phyloP scores from a whole-genome alignment of 1,284 basidiomycete genomes.

The Coriolopsis trogii region DNA sequence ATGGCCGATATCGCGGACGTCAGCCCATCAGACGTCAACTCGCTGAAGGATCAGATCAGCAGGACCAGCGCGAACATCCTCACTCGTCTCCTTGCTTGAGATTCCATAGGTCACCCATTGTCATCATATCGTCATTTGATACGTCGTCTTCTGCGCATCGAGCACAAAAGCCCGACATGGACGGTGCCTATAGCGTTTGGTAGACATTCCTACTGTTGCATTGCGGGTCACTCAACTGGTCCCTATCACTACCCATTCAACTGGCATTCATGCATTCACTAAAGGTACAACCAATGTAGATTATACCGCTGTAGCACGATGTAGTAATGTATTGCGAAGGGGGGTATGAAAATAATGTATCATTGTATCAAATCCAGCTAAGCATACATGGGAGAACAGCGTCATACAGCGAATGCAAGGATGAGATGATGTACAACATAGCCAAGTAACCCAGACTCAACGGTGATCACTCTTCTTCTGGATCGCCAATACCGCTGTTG shows the following conservation, averaged over 20 bases:
- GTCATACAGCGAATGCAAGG: background rate
- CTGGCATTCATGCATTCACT: constrained; percentile 32
- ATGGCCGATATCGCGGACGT: constrained; percentile 97
- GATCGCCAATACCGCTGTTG: constrained; percentile 86
- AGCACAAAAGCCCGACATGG: constrained; percentile 35
- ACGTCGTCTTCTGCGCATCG: too few species aligned
- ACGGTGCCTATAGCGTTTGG: constrained; percentile 30
- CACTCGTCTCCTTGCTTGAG: constrained; percentile 81
- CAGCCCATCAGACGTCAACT: constrained; percentile 80
- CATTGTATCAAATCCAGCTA: constrained; percentile 6
- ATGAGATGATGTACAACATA: constrained; percentile 3
- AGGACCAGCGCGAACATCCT: constrained; percentile 86
- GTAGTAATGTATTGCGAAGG: constrained; percentile 12
- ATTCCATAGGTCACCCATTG: too few species aligned
- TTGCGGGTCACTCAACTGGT: constrained; percentile 43
- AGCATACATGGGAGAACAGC: constrained; percentile 4
- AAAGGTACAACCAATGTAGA: constrained; percentile 24
- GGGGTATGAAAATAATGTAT: constrained; percentile 17
- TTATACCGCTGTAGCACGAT: constrained; percentile 18
- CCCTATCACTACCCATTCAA: constrained; percentile 34
- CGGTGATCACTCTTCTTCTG: constrained; percentile 73
- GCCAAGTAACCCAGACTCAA: constrained; percentile 3
- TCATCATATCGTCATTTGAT: background rate
- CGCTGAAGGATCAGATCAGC: constrained; percentile 83
- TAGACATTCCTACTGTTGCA: constrained; percentile 18